Evolutionary conservation across 768 basidiomycete genomes (phyloP), one percentile per base, ranked within the genome.

Genomic region (Hypsizygus marmoreus): DNA sequence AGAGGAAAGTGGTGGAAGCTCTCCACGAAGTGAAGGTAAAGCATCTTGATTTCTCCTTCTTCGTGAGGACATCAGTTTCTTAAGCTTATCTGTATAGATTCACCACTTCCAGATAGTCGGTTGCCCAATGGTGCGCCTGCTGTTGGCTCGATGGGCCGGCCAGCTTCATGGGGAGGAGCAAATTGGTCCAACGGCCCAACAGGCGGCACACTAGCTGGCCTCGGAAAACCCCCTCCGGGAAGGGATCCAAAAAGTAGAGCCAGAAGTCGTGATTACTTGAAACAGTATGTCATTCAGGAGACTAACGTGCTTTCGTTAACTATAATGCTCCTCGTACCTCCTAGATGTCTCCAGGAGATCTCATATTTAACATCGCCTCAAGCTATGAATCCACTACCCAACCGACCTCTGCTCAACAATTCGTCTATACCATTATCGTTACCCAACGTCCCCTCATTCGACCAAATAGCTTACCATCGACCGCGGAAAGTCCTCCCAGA

Each of bases 231-330:
- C 30, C 85, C 79, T 17, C 82, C 84, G 7, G 90, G 87, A 25
- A 83, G 92, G 45, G 95, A 97, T 68, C 93, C 93, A n/a, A 95
- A 97, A 68, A 89, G 91, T 58, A 80, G 95, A 59, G 93, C 95
- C 32, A 79, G 92, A 47, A 95, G 92, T 70, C 77, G 95, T 44
- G 97, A 99, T 51, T 99, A 97, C 65, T 79, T 99, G 56, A 99
- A 98, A 69, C 95, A 99, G 85, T 93, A 58, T 60, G 87, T 76
- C 7, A 7, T 16, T 41, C 43, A 26, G 23, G n/a, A 12, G 32
- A 14, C 38, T 30, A 36, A 45, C 40, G 23, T 47, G 32, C 26
- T 40, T 48, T 40, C 17, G 23, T 23, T 37, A n/a, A n/a, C n/a
- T n/a, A n/a, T n/a, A 39, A 66, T 8, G 50, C 35, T 32, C 32